Percentiles rank a stretch among this genome's conserved stretches.
phyloP scores from a whole-genome alignment of 257 asterid genomes.

The Forsythia viridissima region DNA sequence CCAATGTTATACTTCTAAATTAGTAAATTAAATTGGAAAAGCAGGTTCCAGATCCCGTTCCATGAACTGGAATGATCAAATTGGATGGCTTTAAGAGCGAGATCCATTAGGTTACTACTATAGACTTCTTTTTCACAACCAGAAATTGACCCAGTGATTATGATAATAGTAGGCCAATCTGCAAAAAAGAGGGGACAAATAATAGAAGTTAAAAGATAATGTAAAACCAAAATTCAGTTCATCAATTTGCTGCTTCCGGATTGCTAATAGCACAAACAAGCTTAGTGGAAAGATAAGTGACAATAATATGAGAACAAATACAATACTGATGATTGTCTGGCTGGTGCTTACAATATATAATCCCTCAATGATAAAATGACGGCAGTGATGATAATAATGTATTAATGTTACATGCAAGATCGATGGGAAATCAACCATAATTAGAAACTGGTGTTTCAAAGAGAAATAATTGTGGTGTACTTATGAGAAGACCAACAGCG shows the following conservation, averaged over 20 bases:
- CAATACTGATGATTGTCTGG: background rate
- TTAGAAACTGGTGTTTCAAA: constrained; percentile 15
- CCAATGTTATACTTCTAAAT: background rate
- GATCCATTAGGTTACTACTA: background rate
- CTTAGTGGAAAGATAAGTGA: constrained; percentile 12
- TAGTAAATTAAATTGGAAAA: constrained; percentile 7
- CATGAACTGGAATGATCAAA: constrained; percentile 1
- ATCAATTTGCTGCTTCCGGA: constrained; percentile 5
- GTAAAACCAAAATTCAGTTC: constrained; percentile 6
- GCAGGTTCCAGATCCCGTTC: constrained; percentile 20
- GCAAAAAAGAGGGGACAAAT: background rate
- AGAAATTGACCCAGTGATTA: constrained; percentile 9
- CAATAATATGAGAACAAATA: constrained; percentile 12
- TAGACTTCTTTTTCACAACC: constrained; percentile 16
- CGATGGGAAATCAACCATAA: constrained; percentile 24
- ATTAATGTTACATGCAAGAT: constrained; percentile 8
- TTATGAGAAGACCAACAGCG: constrained; percentile 20
- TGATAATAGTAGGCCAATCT: constrained; percentile 13
- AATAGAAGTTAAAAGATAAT: background rate
- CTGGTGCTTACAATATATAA: background rate
- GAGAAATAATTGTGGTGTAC: constrained; percentile 21
- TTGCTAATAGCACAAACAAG: constrained; percentile 9
- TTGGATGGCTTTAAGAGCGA: constrained; percentile 4
- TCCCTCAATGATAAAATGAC: background rate
- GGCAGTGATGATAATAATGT: constrained; percentile 11